Percentiles rank a stretch among this genome's conserved stretches.
Conservation (phyloP, 129 eudicot genomes). For the Scalesia atractyloides region DNA sequence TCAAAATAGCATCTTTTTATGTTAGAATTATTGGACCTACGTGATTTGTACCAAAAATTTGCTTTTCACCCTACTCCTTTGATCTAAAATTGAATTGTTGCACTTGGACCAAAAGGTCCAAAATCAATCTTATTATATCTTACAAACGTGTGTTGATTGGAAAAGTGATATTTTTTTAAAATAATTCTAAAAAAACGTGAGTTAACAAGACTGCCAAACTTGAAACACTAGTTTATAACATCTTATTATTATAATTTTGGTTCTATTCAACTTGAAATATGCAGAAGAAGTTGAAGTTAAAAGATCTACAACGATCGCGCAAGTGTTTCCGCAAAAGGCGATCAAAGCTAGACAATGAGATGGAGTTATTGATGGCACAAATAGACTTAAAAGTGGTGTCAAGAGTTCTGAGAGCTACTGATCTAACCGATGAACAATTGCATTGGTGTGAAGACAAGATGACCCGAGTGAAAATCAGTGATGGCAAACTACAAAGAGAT, state of each 20-base stretch:
- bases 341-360: slow-evolving; percentile 50
- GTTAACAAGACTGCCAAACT: not conserved
- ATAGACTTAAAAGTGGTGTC: slow-evolving; percentile 91
- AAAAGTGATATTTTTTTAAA: not conserved
- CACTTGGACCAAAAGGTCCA: not conserved
- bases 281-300: slow-evolving; percentile 80
- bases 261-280: slow-evolving; percentile 5
- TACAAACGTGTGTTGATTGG: not conserved
- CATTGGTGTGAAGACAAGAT: slow-evolving; percentile 98
- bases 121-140: not conserved
- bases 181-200: too few species aligned
- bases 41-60: not conserved
- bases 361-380: slow-evolving; percentile 76
- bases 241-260: not conserved
- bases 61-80: slow-evolving; percentile 11
- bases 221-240: not conserved
- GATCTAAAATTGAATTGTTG: not conserved
- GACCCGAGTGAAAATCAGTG: slow-evolving; percentile 64
- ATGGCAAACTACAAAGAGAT: slow-evolving; percentile 86
- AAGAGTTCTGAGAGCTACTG: slow-evolving; percentile 81
- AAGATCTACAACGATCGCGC: slow-evolving; percentile 53
- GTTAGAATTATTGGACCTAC: not conserved
- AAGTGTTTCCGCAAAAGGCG: slow-evolving; percentile 60
- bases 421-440: slow-evolving; percentile 72
- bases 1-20: not conserved